Evolutionary conservation across 768 basidiomycete genomes (phyloP), one percentile per base, ranked within the genome.

Genomic region (Naganishia antarctica): DNA sequence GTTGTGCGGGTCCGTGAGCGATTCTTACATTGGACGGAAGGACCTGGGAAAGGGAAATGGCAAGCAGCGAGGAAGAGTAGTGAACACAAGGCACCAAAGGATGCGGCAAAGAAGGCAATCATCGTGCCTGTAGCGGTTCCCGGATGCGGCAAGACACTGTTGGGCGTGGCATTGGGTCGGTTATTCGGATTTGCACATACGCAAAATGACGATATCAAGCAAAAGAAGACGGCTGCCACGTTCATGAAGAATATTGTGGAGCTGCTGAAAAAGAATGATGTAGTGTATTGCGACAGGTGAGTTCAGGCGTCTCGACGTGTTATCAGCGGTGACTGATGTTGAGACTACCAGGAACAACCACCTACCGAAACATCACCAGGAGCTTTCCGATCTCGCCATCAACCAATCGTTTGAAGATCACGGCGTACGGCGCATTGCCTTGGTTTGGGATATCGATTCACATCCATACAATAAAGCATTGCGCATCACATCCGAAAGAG

Each of bases 271-370:
- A 80, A 74, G 0, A 79, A 88, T 53, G 82, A 88, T 64, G 57
- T 65, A 2, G 93, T 98, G 25, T 89, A 90, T 66, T 92, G 93
- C 28, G 96, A 98, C 78, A 90, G 89, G 92, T 91, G 69, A 59
- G 85, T 78, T 12, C 28, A 13, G 40, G 61, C 37, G 12, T 21
- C 44, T 3, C 3, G 29, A 18, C 13, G 32, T 29, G 51, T 47
- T 50, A n/a, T 6, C 4, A n/a, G 41, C 3, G 34, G 13, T 18
- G 5, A 29, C 57, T 25, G 37, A 29, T 45, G 46, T 16, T 50
- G 25, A 11, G 7, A n/a, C 12, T 15, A 29, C 3, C 65, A 86
- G 91, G 69, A 98, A 99, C 77, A 98, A 97, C 75, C 94, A 99
- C 72, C 81, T 88, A 2, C 79, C 72, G 16, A 84, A 87, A 76